A percentile compares a stretch with the other conserved stretches of the same genome.
Conservation (phyloP, 2,329 filamentous ascomycete species). For the Epichloe typhina region DNA sequence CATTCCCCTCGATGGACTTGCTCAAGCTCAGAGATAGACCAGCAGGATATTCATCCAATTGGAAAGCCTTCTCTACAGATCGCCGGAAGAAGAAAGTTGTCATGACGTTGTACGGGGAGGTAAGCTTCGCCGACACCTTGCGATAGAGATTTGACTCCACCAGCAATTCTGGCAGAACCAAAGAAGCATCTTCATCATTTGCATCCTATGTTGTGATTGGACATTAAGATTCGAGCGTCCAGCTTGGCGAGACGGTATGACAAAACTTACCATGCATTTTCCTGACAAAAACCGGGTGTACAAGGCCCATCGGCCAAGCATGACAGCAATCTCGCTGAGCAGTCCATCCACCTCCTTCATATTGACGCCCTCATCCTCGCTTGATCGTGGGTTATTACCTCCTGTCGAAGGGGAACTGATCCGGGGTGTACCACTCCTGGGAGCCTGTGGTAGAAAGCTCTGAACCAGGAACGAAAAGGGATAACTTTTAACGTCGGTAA, state of each 20-base stretch:
- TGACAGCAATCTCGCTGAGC: conserved; percentile 76
- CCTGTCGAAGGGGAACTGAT: conserved; percentile 64
- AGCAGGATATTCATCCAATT: conserved; percentile 76
- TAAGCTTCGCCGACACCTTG: conserved; percentile 64
- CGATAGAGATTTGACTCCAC: conserved; percentile 64
- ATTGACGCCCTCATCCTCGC: conserved; percentile 85
- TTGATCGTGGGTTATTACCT: conserved; percentile 41
- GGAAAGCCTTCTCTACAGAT: conserved; percentile 94
- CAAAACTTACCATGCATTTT: conserved; percentile 60
- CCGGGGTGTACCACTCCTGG: conserved; percentile 49
- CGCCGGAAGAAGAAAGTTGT: conserved; percentile 93
- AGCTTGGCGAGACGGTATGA: background rate
- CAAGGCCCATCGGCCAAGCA: conserved; percentile 86
- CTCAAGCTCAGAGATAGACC: conserved; percentile 66
- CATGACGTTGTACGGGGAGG: conserved; percentile 77
- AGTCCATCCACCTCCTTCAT: conserved; percentile 92
- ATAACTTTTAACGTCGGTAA: conserved; percentile 95
- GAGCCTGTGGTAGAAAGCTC: conserved; percentile 69
- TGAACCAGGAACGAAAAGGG: conserved; percentile 95
- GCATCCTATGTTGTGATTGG: conserved; percentile 29
- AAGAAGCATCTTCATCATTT: conserved; percentile 37
- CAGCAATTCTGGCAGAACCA: conserved; percentile 62
- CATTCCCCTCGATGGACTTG: conserved; percentile 56
- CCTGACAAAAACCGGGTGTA: conserved; percentile 80
- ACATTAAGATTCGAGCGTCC: background rate